Evolutionary conservation across 768 basidiomycete genomes (phyloP).

Genomic region (Termitomyces sp.): DNA sequence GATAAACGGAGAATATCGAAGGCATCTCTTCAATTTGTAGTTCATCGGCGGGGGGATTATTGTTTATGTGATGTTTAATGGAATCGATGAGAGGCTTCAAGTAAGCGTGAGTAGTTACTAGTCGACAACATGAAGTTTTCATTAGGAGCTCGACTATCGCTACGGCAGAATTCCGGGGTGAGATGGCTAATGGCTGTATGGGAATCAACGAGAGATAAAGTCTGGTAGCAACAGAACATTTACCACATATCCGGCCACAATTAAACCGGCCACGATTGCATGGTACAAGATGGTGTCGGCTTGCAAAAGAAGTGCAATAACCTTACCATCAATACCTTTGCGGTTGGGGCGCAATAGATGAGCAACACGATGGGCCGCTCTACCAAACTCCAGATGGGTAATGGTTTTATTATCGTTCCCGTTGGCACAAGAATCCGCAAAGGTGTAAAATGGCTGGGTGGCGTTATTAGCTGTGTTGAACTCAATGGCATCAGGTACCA

Average conservation of each 20-base stretch:
- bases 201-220: not conserved
- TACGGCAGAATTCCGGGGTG: constrained; percentile 30
- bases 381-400: constrained; percentile 36
- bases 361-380: constrained; percentile 37
- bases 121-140: constrained; percentile 29
- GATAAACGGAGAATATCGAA: constrained; percentile 11
- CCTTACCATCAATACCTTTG: constrained; percentile 20
- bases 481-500: constrained; percentile 9
- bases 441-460: constrained; percentile 7
- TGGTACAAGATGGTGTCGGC: constrained; percentile 34
- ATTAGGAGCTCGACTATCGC: constrained; percentile 30
- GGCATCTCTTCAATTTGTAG: constrained; percentile 26
- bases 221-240: constrained; percentile 1
- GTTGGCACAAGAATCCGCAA: not conserved
- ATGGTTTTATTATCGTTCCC: constrained; percentile 18
- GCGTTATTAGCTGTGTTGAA: constrained; percentile 9
- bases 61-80: constrained; percentile 16
- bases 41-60: constrained; percentile 12
- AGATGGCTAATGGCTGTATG: constrained; percentile 34
- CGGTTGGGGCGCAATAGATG: constrained; percentile 30
- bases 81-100: constrained; percentile 23
- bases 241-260: constrained; percentile 30
- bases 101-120: constrained; percentile 28
- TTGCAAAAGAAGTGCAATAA: constrained; percentile 31
- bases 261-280: constrained; percentile 30